Evolutionary conservation across 331 rosid genomes (phyloP), one percentile per base, ranked within the genome.

Genomic region (Malus hybrid): DNA sequence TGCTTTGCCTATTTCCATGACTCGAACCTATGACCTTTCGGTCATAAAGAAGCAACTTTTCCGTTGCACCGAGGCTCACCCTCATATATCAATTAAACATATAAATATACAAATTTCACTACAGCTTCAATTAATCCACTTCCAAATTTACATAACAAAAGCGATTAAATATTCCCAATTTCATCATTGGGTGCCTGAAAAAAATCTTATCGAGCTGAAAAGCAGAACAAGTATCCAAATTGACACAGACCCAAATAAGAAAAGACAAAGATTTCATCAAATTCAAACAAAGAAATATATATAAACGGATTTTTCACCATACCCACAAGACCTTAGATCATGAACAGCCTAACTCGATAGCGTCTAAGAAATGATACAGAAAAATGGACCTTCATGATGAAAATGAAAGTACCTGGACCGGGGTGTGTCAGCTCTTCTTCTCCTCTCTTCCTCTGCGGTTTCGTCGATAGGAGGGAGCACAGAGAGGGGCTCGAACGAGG

Each of bases 381-480:
- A 36, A 59, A 20, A 9, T 29, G 29, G 32, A 24, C 18, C 20
- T 22, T 59, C 4, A 19, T 8, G 7, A 15, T 2, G 2, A 11
- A 33, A 59, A 64, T 60, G 63, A 73, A 27, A 2, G 73, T 75
- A 75, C 79, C 79, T 75, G 64, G 44, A 24, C 28, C 31, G 67
- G 2, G 15, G 20, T 22, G 22, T 22, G 22, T 22, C 22, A 22
- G 22, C 22, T 22, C 69, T 33, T 1, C 44, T 29, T 31, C 68
- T 31, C 3, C 68, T 31, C 68, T 64, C 69, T 69, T 69, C 44
- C 67, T 65, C 20, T 36, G 54, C 2, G 77, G 39, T 52, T 48
- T 10, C 65, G 34, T 31, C 28, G 33, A 27, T 14, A 62, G 3
- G 42, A 7, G 24, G 7, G 32, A 56, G 32, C 13, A 14, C 19